Conservation (phyloP, 75 land plant species). For the Chamaecyparis obtusa region DNA sequence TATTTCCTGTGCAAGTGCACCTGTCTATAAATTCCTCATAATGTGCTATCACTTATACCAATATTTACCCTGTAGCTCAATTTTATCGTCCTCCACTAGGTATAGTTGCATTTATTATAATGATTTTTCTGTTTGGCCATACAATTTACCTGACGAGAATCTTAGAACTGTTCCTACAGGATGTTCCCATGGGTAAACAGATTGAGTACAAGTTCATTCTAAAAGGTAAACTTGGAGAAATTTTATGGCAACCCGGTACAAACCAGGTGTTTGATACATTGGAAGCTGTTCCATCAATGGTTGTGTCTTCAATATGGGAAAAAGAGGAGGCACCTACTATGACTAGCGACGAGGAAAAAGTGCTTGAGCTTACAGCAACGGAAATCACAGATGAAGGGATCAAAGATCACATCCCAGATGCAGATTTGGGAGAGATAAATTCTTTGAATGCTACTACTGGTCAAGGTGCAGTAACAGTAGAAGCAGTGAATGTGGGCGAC, state of each 20-base stretch:
- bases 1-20: background rate
- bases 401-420: background rate
- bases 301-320: conserved; percentile 21
- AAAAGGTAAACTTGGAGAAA: conserved; percentile 15
- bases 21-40: background rate
- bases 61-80: background rate
- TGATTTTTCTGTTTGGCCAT: background rate
- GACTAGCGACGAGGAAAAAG: background rate
- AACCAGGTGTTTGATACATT: conserved; percentile 27
- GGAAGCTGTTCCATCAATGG: conserved; percentile 4
- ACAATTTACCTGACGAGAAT: background rate
- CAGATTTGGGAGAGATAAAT: background rate
- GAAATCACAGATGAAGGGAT: background rate
- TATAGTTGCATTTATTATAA: background rate
- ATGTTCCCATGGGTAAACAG: conserved; percentile 32
- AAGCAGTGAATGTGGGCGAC: background rate
- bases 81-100: background rate
- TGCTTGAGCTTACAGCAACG: background rate
- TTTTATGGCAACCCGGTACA: conserved; percentile 46
- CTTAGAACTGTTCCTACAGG: conserved; percentile 15
- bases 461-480: background rate
- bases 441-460: background rate
- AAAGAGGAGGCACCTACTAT: background rate
- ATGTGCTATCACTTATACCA: background rate
- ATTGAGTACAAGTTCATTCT: conserved; percentile 43